phyloP scores from a whole-genome alignment of 371 early-diverging fungal genomes.

The Umbelopsis sp. region DNA sequence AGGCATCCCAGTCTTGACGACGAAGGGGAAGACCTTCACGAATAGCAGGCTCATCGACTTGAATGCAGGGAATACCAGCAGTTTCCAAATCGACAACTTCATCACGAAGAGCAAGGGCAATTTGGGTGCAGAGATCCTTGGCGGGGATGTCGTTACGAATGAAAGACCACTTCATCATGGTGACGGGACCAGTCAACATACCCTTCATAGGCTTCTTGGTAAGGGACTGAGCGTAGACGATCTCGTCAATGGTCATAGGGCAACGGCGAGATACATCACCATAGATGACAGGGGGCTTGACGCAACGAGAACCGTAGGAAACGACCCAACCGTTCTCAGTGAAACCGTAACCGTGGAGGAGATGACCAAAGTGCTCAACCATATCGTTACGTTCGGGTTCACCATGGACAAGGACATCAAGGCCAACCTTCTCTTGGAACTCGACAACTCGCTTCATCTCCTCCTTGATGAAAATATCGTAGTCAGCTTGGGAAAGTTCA shows the following conservation, averaged over 20 bases:
- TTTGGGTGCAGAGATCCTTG: constrained; percentile 81
- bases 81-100: constrained; percentile 93
- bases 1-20: constrained; percentile 82
- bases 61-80: constrained; percentile 92
- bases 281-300: constrained; percentile 89
- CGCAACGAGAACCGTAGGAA: constrained; percentile 95
- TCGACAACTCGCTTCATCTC: constrained; percentile 86
- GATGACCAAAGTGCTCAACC: constrained; percentile 93
- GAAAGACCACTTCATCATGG: constrained; percentile 97
- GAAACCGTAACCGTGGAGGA: constrained; percentile 88
- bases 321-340: constrained; percentile 97
- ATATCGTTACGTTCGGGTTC: constrained; percentile 97
- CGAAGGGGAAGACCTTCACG: constrained; percentile 97
- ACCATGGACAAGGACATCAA: constrained; percentile 97
- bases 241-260: constrained; percentile 90
- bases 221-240: constrained; percentile 85
- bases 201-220: constrained; percentile 94
- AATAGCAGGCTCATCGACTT: constrained; percentile 98
- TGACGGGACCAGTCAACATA: constrained; percentile 94
- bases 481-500: constrained; percentile 68
- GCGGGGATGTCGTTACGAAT: constrained; percentile 96
- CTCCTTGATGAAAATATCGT: constrained; percentile 82
- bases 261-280: constrained; percentile 91
- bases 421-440: constrained; percentile 85
- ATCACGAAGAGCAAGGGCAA: constrained; percentile 95